Evolutionary conservation across 495 filamentous ascomycete genomes (phyloP).

Genomic region (Penicillium paxilli): DNA sequence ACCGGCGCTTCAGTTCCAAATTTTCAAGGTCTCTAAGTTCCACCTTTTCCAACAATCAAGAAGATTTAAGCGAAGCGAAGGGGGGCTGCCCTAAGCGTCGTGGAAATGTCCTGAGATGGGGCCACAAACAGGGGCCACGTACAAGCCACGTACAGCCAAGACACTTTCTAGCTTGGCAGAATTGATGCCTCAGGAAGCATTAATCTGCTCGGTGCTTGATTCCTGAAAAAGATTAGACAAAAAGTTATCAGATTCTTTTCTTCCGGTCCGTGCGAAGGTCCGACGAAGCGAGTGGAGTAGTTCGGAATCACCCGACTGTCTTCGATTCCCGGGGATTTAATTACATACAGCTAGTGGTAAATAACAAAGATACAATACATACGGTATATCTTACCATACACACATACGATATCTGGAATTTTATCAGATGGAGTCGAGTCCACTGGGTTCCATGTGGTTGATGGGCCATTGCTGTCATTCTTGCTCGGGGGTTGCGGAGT

Average conservation of each 20-base stretch:
- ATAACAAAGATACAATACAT: background rate
- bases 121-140: background rate
- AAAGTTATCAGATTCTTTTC: constrained; percentile 2
- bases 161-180: background rate
- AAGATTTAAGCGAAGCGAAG: background rate
- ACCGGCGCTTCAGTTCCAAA: constrained; percentile 1
- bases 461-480: background rate
- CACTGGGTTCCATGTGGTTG: no score
- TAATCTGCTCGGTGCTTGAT: background rate
- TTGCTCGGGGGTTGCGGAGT: background rate
- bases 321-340: background rate
- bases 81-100: background rate
- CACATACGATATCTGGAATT: background rate
- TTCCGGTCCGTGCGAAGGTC: background rate
- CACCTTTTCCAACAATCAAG: background rate
- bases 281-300: background rate
- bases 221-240: background rate
- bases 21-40: background rate
- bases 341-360: background rate
- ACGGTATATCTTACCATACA: background rate
- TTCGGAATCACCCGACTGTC: background rate
- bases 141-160: background rate
- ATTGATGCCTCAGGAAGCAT: background rate
- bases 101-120: background rate
- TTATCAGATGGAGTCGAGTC: background rate